A percentile compares a stretch with the other conserved stretches of the same genome.
These are phyloP conservation scores for Umbelopsis vinacea DNA, from an alignment of 192 early-diverging fungal genomes.

Conservation along the genomic window DNA sequence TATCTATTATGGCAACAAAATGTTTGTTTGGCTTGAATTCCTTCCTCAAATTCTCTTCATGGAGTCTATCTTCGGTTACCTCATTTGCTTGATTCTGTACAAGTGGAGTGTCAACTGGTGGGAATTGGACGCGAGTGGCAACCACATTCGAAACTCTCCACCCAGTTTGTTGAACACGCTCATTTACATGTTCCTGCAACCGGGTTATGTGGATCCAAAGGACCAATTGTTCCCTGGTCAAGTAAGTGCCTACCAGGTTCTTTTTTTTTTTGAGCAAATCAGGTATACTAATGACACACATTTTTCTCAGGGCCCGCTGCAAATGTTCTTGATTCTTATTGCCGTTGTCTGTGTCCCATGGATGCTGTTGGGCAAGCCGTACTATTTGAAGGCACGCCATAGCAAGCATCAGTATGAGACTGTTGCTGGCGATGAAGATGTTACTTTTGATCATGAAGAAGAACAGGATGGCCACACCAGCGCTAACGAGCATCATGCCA, in stretches of 20 bases:
- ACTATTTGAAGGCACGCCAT: slow-evolving; percentile 83
- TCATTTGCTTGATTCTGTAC: slow-evolving; percentile 87
- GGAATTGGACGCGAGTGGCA: slow-evolving; percentile 66
- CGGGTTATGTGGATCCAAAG: slow-evolving; percentile 72
- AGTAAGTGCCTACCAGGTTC: slow-evolving; percentile 43
- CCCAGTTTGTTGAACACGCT: slow-evolving; percentile 97
- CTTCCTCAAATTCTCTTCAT: slow-evolving; percentile 96
- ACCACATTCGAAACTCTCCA: slow-evolving; percentile 70
- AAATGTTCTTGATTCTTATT: slow-evolving; percentile 78
- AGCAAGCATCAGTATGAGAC: slow-evolving; percentile 75
- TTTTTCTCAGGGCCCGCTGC: slow-evolving; percentile 59
- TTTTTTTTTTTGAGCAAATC: neutral
- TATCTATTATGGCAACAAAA: slow-evolving; percentile 81
- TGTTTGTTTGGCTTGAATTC: slow-evolving; percentile 85
- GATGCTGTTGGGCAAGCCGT: slow-evolving; percentile 96
- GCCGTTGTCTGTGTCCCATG: slow-evolving; percentile 93
- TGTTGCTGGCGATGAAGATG: slow-evolving; percentile 46
- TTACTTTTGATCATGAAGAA: slow-evolving; percentile 25
- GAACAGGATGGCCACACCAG: slow-evolving; percentile 30
- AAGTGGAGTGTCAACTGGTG: slow-evolving; percentile 97
- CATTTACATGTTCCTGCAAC: slow-evolving; percentile 99
- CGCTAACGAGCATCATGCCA: slow-evolving; percentile 41
- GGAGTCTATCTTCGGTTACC: slow-evolving; percentile 94
- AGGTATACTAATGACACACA: neutral
- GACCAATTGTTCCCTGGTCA: slow-evolving; percentile 89